These are phyloP conservation scores for Melampsora americana DNA, from an alignment of 1,284 basidiomycete genomes.

Conservation along the genomic window DNA sequence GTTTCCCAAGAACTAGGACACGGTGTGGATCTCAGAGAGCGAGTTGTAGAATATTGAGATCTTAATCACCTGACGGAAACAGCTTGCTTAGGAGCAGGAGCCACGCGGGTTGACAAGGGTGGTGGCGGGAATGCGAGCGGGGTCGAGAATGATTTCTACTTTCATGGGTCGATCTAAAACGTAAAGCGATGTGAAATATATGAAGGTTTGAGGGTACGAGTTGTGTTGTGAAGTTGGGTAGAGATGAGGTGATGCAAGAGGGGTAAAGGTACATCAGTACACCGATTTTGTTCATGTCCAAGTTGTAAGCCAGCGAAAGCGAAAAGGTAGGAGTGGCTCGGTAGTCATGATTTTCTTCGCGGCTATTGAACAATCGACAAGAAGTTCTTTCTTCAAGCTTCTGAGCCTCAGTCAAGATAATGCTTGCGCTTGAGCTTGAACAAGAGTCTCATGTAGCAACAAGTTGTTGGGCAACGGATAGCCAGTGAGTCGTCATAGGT, in stretches of 20 bases:
- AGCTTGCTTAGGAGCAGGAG: slow-evolving; percentile 28
- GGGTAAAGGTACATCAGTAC: slow-evolving; percentile 30
- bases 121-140: slow-evolving; percentile 35
- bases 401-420: too few species aligned
- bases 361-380: too few species aligned
- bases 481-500: too few species aligned
- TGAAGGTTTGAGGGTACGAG: neutral
- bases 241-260: slow-evolving; percentile 15
- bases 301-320: slow-evolving; percentile 2
- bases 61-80: slow-evolving; percentile 42
- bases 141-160: slow-evolving; percentile 41
- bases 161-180: slow-evolving; percentile 42
- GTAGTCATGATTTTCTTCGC: too few species aligned
- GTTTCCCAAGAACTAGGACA: neutral
- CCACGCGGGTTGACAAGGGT: slow-evolving; percentile 39
- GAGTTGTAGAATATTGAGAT: slow-evolving; percentile 34
- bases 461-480: too few species aligned
- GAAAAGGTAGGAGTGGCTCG: neutral
- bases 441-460: too few species aligned
- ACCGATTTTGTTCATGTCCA: slow-evolving; percentile 17
- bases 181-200: neutral
- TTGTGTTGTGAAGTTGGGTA: neutral
- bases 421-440: too few species aligned
- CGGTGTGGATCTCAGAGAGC: neutral
- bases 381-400: too few species aligned